Base-by-base conservation (phyloP, 2,329 filamentous ascomycete genomes). In the Aspergillus niger region DNA sequence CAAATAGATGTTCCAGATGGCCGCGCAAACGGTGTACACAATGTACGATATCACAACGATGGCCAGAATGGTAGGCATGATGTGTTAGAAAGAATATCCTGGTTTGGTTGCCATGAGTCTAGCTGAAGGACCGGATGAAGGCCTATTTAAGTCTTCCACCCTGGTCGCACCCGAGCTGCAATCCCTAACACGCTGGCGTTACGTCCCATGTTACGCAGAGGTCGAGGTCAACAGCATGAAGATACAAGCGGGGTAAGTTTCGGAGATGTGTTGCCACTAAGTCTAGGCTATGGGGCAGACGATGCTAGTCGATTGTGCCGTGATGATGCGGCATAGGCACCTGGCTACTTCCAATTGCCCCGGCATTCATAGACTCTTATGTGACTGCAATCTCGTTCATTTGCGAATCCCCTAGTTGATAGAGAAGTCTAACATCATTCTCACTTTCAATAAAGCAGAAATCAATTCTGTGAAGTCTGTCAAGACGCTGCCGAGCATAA, bases 1-100 rank as follows among this genome's bases (percentile, higher is more conserved):
- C 2, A 60, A 30, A 36, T 55, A 65, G 66, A 80, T 22, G 10
- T 50, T 50, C 24, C 26, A 50, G n/a, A 50, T n/a, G 26, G 30
- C 47, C 4, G 11, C 26, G 5, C 8, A 11, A 17, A 17, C 15
- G 10, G 8, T 32, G 47, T 50, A 50, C 8, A 13, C 5, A 2
- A 50, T 15, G 26, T 17, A 50, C 3, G 10, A 30, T 30, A 50
- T 17, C 28, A 3, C 47, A 3, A 30, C 0, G 5, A 50, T 4
- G 3, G 26, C 47, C 4, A 50, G 2, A 30, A 13, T 3, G 2
- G 47, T n/a, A 10, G n/a, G n/a, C 47, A 50, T 50, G 15, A 17
- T 50, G 26, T 11, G 8, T 26, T 24, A 1, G 20, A 22, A 22
- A 2, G 2, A 36, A 36, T 11, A 2, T 22, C 8, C 10, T 22